Base-by-base conservation (phyloP, 2,329 filamentous ascomycete genomes). In the Aspergillus ibericus region DNA sequence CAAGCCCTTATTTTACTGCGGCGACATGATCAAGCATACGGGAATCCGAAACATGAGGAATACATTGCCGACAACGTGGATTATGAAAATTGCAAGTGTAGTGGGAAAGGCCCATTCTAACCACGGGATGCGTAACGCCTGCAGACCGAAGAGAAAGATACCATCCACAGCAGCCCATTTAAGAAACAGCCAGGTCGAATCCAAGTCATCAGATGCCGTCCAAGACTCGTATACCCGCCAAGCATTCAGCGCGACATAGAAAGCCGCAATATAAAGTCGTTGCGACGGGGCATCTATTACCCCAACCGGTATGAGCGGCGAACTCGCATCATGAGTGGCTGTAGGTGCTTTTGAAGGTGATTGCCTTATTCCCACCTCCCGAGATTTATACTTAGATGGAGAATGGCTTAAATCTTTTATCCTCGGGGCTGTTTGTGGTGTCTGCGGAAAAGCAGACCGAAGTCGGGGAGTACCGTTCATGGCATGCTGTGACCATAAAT, bases 121-220 rank as follows among this genome's bases (percentile, higher is more conserved):
- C 96, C 95, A 99, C 59, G 95, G 95, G 83, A 99, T 96, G 73
- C 91, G 87, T 68, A 99, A 76, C 65, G 90, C 85, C 16, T 96
- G 93, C 55, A 99, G 79, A 7, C 90, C 90, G 73, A 96, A 96
- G 63, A 98, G 81, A 74, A 93, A 97, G 22, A 89, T 77, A 60
- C 90, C 89, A 77, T 99, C 95, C 63, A 99, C 85, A 58, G 87
- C 82, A 62, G 91, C 85, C 95, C 95, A 99, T 83, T 98, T 99
- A 70, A 96, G 79, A 72, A 97, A 97, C 50, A 93, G 83, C 84
- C 87, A 90, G 61, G 95, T 88, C n/a, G 93, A 96, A 69, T 92
- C 88, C 59, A 90, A 85, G 63, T 96, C 91, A 63, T 93, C 90
- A 58, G 93, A 88, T 38, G 92, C 83, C 58, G 85, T 85, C 64